These are phyloP conservation scores for Arthrobotrys megalospora DNA, from an alignment of 2,329 filamentous ascomycete species.

Conservation along the genomic window DNA sequence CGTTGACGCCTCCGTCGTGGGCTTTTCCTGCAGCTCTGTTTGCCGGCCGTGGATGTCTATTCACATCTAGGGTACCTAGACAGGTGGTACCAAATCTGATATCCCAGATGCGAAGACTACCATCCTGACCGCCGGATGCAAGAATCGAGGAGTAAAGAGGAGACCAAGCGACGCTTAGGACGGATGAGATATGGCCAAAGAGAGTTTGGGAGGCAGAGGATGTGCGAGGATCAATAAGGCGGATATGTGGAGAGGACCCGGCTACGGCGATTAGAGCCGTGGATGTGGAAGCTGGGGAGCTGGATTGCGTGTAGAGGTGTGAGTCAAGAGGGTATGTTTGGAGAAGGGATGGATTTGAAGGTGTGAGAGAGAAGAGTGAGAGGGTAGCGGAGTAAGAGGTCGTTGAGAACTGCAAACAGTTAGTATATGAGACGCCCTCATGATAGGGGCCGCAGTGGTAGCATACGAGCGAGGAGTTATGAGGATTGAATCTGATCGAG, in stretches of 20 bases:
- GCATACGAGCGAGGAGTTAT: slow-evolving; percentile 52
- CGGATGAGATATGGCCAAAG: slow-evolving; percentile 76
- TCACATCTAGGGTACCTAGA: slow-evolving; percentile 84
- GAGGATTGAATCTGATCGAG: slow-evolving; percentile 55
- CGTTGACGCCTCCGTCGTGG: slow-evolving; percentile 86
- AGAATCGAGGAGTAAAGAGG: slow-evolving; percentile 84
- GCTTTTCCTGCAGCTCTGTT: slow-evolving; percentile 72
- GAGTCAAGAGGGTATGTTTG: slow-evolving; percentile 55
- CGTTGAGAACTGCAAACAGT: slow-evolving; percentile 42
- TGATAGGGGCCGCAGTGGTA: background rate
- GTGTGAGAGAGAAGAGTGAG: slow-evolving; percentile 45
- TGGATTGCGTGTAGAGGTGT: slow-evolving; percentile 55
- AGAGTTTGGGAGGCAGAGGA: slow-evolving; percentile 81
- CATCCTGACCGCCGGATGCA: slow-evolving; percentile 87
- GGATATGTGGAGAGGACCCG: slow-evolving; percentile 86
- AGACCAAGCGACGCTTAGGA: slow-evolving; percentile 83
- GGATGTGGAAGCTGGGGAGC: slow-evolving; percentile 36
- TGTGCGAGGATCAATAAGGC: slow-evolving; percentile 87
- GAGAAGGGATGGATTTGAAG: slow-evolving; percentile 3
- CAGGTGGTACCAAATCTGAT: slow-evolving; percentile 83
- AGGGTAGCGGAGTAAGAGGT: slow-evolving; percentile 53
- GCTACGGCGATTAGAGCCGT: slow-evolving; percentile 85
- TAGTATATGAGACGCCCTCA: background rate
- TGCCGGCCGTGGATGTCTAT: slow-evolving; percentile 66
- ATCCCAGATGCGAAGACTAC: slow-evolving; percentile 88